A percentile compares a stretch with the other conserved stretches of the same genome.
Conservation (phyloP, 768 basidiomycete species). For the Lactarius sanguifluus region DNA sequence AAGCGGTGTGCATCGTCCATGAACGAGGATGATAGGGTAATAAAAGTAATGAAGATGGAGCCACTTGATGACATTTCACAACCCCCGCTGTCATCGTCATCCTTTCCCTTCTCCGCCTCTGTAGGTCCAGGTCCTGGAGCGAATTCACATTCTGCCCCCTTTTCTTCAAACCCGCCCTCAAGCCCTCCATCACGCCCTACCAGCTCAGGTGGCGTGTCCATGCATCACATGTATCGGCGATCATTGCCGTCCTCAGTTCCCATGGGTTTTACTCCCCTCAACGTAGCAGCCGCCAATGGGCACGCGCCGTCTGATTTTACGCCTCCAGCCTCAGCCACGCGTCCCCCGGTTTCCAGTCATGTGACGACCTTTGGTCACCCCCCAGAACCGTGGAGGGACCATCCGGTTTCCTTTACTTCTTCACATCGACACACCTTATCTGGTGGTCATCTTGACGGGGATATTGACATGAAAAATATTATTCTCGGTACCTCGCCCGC, state of each 20-base stretch:
- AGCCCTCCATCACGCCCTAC: constrained; percentile 36
- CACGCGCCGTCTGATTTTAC: constrained; percentile 31
- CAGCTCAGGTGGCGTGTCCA: constrained; percentile 36
- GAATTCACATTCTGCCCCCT: constrained; percentile 26
- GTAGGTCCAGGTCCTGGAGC: constrained; percentile 26
- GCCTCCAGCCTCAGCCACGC: constrained; percentile 30
- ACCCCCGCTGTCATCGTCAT: constrained; percentile 25
- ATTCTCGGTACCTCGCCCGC: constrained; percentile 20
- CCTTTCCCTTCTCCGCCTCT: constrained; percentile 31
- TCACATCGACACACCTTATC: constrained; percentile 38
- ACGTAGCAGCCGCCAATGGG: constrained; percentile 28
- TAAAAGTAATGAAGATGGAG: constrained; percentile 51
- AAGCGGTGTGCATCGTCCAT: constrained; percentile 53
- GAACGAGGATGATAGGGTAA: constrained; percentile 42
- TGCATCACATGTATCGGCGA: constrained; percentile 27
- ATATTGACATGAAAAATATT: constrained; percentile 28
- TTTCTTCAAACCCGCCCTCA: constrained; percentile 29
- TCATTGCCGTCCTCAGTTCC: constrained; percentile 20
- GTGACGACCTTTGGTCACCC: constrained; percentile 37
- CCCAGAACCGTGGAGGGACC: constrained; percentile 26
- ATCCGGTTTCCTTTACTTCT: constrained; percentile 19
- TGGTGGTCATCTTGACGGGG: constrained; percentile 29
- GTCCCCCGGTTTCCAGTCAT: constrained; percentile 32
- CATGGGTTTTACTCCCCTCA: constrained; percentile 31
- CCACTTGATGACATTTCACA: constrained; percentile 44